Evolutionary conservation across 75 land plant genomes (phyloP).

Genomic region (Isoetes taiwanensis): DNA sequence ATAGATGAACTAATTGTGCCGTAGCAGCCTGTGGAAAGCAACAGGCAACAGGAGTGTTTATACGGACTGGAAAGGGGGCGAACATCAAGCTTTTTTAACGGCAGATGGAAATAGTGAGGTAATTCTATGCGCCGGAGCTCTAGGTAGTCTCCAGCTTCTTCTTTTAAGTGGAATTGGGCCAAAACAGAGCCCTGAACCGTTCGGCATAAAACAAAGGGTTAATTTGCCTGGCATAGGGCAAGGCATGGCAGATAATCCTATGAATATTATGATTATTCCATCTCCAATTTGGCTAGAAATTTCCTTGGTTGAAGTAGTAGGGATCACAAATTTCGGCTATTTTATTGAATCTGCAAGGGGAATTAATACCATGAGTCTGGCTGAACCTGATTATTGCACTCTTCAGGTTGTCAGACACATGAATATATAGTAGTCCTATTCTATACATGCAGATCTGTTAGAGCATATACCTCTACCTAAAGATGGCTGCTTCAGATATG

Average conservation of each 20-base stretch:
- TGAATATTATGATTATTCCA: neutral
- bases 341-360: neutral
- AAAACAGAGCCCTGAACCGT: neutral
- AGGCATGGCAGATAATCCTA: neutral
- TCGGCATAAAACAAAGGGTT: neutral
- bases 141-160: neutral
- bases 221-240: neutral
- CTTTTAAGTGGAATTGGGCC: slow-evolving; percentile 4
- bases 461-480: too few relatives aligned
- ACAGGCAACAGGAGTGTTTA: neutral
- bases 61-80: neutral
- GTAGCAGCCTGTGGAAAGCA: neutral
- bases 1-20: neutral
- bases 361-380: too few relatives aligned
- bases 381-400: too few relatives aligned
- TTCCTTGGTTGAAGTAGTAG: neutral
- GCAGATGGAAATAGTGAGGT: neutral
- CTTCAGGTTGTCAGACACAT: too few relatives aligned
- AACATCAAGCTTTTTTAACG: neutral
- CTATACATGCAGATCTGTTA: too few relatives aligned
- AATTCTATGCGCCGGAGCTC: slow-evolving; percentile 4
- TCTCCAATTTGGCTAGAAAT: neutral
- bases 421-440: too few relatives aligned
- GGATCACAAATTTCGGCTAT: neutral
- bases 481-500: too few relatives aligned